Percentiles rank a stretch among this genome's conserved stretches.
These are phyloP conservation scores for Psilocybe cyanescens DNA, from an alignment of 768 basidiomycete species.

Conservation along the genomic window DNA sequence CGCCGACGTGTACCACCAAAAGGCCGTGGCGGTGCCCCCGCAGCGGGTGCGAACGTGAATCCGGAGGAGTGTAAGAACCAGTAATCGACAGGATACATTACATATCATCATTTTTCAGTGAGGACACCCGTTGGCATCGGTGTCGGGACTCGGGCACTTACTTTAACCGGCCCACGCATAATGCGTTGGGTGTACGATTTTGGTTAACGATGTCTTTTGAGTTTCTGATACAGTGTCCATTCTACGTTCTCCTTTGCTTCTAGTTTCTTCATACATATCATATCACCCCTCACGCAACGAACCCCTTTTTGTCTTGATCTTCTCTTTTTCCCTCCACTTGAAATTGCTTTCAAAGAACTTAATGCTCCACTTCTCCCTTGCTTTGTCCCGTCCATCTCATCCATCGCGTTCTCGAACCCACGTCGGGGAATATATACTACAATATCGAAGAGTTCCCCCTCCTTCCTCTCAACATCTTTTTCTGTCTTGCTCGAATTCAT, in stretches of 20 bases:
- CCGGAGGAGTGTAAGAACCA: conserved; percentile 94
- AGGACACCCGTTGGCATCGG: not conserved
- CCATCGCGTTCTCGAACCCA: no score
- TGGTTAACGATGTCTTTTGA: not conserved
- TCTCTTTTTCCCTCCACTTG: no score
- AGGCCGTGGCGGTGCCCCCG: conserved; percentile 40
- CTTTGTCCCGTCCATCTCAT: no score
- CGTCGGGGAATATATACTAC: no score
- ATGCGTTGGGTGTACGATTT: not conserved
- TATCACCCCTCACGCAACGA: not conserved
- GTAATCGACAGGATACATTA: conserved; percentile 35
- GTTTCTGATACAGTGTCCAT: no score
- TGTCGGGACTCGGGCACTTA: not conserved
- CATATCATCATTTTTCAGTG: not conserved
- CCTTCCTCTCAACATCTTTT: not conserved
- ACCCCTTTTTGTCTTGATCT: no score
- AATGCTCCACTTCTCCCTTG: no score
- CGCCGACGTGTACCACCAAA: conserved; percentile 64
- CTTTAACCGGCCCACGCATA: not conserved
- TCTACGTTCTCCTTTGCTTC: no score
- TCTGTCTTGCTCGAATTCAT: not conserved
- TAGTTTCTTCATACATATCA: not conserved
- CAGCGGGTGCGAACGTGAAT: conserved; percentile 54
- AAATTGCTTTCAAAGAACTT: no score
- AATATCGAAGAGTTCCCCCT: not conserved